phyloP scores from a whole-genome alignment of 805 yeast genomes.

The Starmera pachycereana region DNA sequence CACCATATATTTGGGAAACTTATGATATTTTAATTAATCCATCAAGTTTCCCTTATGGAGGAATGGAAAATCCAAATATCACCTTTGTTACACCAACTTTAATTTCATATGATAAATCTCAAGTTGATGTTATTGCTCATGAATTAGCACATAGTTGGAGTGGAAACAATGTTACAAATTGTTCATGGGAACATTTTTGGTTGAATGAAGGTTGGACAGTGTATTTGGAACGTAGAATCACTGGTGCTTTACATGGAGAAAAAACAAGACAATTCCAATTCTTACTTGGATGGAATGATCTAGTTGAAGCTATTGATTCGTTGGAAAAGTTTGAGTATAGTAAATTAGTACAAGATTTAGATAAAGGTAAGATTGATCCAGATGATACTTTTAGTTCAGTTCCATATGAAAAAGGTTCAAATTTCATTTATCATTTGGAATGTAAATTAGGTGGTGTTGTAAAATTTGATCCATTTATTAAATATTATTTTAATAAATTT shows the following conservation, averaged over 20 bases:
- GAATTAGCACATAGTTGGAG: slow-evolving; percentile 92
- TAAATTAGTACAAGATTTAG: slow-evolving; percentile 62
- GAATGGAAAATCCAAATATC: slow-evolving; percentile 91
- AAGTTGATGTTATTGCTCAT: slow-evolving; percentile 86
- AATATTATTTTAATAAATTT: slow-evolving; percentile 62
- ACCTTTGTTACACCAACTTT: slow-evolving; percentile 88
- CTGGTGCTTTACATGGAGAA: slow-evolving; percentile 73
- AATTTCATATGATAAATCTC: slow-evolving; percentile 73
- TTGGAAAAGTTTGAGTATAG: slow-evolving; percentile 48
- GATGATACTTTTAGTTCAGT: slow-evolving; percentile 84
- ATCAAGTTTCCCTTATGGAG: slow-evolving; percentile 75
- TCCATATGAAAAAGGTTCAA: slow-evolving; percentile 88
- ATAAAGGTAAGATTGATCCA: slow-evolving; percentile 59
- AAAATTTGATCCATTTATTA: slow-evolving; percentile 71
- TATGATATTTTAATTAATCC: slow-evolving; percentile 79
- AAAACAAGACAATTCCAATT: slow-evolving; percentile 69
- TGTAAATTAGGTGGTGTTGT: slow-evolving; percentile 51
- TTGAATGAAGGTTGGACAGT: slow-evolving; percentile 96
- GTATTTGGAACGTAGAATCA: slow-evolving; percentile 75
- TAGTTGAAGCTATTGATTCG: slow-evolving; percentile 54
- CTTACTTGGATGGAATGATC: slow-evolving; percentile 82
- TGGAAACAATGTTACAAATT: slow-evolving; percentile 83
- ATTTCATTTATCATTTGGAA: slow-evolving; percentile 68
- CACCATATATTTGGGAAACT: slow-evolving; percentile 75
- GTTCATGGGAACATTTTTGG: slow-evolving; percentile 93